Evolutionary conservation across 768 basidiomycete species (phyloP), one percentile per base, ranked within the genome.

Genomic region (Cyclocybe aegerita): DNA sequence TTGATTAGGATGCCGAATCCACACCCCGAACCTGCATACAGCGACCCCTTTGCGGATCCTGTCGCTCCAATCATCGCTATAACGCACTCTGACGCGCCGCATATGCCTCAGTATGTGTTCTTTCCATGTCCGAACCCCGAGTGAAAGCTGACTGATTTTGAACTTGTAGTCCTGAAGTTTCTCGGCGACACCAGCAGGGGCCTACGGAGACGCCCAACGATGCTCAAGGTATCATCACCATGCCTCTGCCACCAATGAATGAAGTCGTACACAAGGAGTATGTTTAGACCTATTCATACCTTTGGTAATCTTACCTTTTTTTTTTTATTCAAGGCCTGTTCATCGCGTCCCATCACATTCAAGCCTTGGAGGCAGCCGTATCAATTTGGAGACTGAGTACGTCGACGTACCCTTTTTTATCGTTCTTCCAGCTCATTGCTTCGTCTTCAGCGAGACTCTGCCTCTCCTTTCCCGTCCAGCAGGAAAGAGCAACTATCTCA

Each of bases 211-310:
- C 45, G 4, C 61, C 63, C n/a, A 60, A 62, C 15, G 63, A 62
- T 12, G 55, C 58, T 14, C 62, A 65, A 4, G 61, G 60, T 0
- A 52, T 64, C 0, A 60, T 79, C 9, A 36, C 64, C 6, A 71
- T 79, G 68, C 78, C 79, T 9, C 56, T 79, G 9, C 78, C 77
- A 7, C 60, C 71, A 5, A 62, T 72, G 45, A 61, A 65, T 35
- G 73, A 75, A 12, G 75, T 79, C 12, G 69, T 72, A 12, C 66
- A 65, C 9, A 42, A 54, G 8, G 59, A 61, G 72, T 62, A 54
- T 23, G 43, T 31, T 34, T n/a, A 14, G 34, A 29, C 6, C 9
- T 32, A 30, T 14, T 2, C n/a, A 35, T 10, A 7, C 23, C 35
- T 4, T 33, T 38, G 29, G 2, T 30, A 16, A 7, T 42, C 3